Evolutionary conservation across 768 basidiomycete species (phyloP).

Genomic region (Leccinellum luteum): DNA sequence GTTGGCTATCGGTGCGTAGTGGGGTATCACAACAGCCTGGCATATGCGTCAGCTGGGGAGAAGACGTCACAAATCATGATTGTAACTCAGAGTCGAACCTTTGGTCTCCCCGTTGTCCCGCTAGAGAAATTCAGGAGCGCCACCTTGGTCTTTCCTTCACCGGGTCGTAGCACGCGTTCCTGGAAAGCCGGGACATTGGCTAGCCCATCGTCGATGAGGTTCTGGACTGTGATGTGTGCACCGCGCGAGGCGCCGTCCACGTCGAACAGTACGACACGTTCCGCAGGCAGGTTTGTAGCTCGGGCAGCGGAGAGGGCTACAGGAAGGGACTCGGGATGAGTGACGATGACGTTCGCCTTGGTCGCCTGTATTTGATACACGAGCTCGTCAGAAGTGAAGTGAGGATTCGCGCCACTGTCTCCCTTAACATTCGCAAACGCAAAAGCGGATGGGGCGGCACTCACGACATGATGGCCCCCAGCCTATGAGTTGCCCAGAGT

Average conservation of each 20-base stretch:
- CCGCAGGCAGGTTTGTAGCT: slow-evolving; percentile 38
- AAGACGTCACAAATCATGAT: not conserved
- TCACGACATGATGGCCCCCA: slow-evolving; percentile 58
- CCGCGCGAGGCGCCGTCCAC: slow-evolving; percentile 6
- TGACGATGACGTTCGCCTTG: slow-evolving; percentile 47
- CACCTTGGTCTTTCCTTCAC: slow-evolving; percentile 67
- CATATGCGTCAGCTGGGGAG: not conserved
- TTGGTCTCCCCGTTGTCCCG: slow-evolving; percentile 73
- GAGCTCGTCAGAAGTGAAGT: slow-evolving; percentile 56
- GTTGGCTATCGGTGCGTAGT: slow-evolving; percentile 58
- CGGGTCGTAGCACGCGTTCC: slow-evolving; percentile 50
- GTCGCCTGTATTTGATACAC: slow-evolving; percentile 51
- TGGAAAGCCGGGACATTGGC: slow-evolving; percentile 36
- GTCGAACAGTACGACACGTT: slow-evolving; percentile 45
- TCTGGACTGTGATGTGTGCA: slow-evolving; percentile 39
- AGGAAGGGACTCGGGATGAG: slow-evolving; percentile 42
- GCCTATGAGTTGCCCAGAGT: slow-evolving; percentile 53
- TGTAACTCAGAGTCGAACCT: slow-evolving; percentile 39
- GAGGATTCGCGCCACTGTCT: slow-evolving; percentile 60
- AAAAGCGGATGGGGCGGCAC: slow-evolving; percentile 21
- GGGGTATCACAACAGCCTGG: slow-evolving; percentile 61
- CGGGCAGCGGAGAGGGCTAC: slow-evolving; percentile 47
- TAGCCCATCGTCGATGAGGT: slow-evolving; percentile 49
- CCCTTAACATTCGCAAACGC: not conserved
- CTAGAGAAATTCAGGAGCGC: slow-evolving; percentile 74